A percentile compares a stretch with the other conserved stretches of the same genome.
phyloP scores from a whole-genome alignment of 768 basidiomycete species.

The Pleurotus pulmonarius region DNA sequence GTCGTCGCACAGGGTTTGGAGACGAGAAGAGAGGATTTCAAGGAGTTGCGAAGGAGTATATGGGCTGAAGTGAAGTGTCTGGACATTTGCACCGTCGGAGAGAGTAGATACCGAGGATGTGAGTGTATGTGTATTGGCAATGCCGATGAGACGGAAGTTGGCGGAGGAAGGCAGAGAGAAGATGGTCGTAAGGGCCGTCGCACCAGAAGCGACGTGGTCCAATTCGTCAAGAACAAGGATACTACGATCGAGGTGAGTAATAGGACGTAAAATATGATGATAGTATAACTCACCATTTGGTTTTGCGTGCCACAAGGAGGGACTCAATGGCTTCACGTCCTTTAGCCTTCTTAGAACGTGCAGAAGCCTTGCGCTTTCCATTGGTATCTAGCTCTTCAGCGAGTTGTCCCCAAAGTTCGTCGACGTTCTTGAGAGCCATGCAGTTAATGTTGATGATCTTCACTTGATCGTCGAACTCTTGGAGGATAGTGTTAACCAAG shows the following conservation, averaged over 20 bases:
- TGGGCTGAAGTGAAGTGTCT: constrained; percentile 77
- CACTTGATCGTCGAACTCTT: constrained; percentile 33
- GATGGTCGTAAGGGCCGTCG: constrained; percentile 55
- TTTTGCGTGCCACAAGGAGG: constrained; percentile 35
- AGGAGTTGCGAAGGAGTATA: constrained; percentile 73
- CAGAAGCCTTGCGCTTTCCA: constrained; percentile 26
- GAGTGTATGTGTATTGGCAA: constrained; percentile 88
- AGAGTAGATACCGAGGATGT: constrained; percentile 38
- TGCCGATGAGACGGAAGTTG: constrained; percentile 70
- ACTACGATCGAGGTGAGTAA: constrained; percentile 32
- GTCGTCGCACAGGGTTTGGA: constrained; percentile 45
- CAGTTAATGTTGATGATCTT: constrained; percentile 68
- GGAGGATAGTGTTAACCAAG: constrained; percentile 65
- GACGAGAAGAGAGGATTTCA: constrained; percentile 61
- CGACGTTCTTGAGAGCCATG: constrained; percentile 68
- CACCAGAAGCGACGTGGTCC: constrained; percentile 70
- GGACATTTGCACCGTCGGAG: constrained; percentile 31
- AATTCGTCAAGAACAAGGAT: constrained; percentile 84
- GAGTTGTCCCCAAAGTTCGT: constrained; percentile 68
- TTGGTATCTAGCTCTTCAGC: constrained; percentile 46
- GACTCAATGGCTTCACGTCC: constrained; percentile 45
- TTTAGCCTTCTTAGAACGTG: constrained; percentile 38
- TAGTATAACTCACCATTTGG: constrained; percentile 47
- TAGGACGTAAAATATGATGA: neutral
- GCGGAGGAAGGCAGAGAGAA: constrained; percentile 63